Base-by-base conservation (phyloP, 345 rosid species). In the thale cress (Arabidopsis thaliana) region DNA sequence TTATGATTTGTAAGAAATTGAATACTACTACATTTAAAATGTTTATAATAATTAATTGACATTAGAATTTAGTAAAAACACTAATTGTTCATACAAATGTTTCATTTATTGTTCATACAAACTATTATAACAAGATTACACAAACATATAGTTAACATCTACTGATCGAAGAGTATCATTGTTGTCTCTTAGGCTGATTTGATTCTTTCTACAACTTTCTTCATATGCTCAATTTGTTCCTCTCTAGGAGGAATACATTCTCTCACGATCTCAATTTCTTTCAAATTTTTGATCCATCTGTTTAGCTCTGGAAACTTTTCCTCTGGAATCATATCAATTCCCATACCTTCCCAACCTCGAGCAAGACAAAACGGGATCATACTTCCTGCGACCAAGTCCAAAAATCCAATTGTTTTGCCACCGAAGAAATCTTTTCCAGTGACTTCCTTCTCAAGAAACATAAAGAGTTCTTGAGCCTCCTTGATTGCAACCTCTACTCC, bases 341-440 rank as follows among this genome's bases (percentile, higher is more conserved):
- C 75, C 36, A 62, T 16, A 11, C 48, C 69, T 58, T 84, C 83
- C 75, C 81, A 65, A 24, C 57, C 67, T 8, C 46, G 52, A 14
- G 10, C 53, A 7, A 76, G 2, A 55, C 65, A 62, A 24, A 76
- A 69, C 20, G 71, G 80, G 2, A 76, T 79, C 59, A 79, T 38
- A 33, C 57, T 34, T 24, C 65, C 76, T 5, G 51, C 74, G 10
- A 75, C 83, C 65, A 79, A 4, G 74, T 79, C 85, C 58, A 84
- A 41, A 9, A 62, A 70, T 58, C 87, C 83, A 0, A 61, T 11
- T 2, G 23, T 66, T 23, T 76, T 34, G 2, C 83, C 83, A 2
- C 76, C 84, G 28, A 84, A 81, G 41, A 81, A 82, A 7, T 69
- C 12, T 70, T 79, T 77, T 9, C 81, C 76, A 2, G 56, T 74